Base-by-base conservation (phyloP, 345 rosid genomes). In the Durio zibethinus region DNA sequence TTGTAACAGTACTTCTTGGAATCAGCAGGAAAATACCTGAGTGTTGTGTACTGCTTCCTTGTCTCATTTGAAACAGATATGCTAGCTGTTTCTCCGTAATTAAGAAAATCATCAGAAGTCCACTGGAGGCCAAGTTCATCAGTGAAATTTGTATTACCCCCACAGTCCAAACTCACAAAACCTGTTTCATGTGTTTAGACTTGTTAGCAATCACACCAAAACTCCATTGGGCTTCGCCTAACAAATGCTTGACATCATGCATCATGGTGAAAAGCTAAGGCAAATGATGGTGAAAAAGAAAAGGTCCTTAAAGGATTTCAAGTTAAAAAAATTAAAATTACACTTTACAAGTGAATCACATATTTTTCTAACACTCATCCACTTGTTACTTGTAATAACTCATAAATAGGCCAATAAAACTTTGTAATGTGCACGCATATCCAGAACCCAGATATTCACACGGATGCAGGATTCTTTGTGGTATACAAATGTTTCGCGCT, bases 11-110 rank as follows among this genome's bases (percentile, higher is more conserved):
- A 94, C 85, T 97, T 97, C 82, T 93, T 85, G 72, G 89, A 78
- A 89, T 97, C 98, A 2, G 91, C 93, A 50, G 99, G 99, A 86
- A 97, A 97, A 85, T 94, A 90, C 81, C 99, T 87, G 31, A 97
- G 72, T 7, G 98, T 87, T 16, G 50, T 85, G 78, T 97, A 97
- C 67, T 94, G 98, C 75, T 87, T 82, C 85, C 92, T 87, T 10
- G 92, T 90, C 84, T 87, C 94, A 42, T 92, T 90, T 62, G 68
- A 74, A 16, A 87, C 80, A 0, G 97, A 88, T 78, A 94, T 90
- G 10, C 53, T 83, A 43, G 91, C 87, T 25, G 82, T 56, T 83
- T 89, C 92, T 81, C 99, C 99, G 29, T 82, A 90, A 14, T 83
- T 52, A 25, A 92, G 82, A 75, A 86, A 80, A 27, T 83, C 85